These are phyloP conservation scores for Gossypium trilobum DNA, from an alignment of 441 rosid genomes.

Conservation along the genomic window DNA sequence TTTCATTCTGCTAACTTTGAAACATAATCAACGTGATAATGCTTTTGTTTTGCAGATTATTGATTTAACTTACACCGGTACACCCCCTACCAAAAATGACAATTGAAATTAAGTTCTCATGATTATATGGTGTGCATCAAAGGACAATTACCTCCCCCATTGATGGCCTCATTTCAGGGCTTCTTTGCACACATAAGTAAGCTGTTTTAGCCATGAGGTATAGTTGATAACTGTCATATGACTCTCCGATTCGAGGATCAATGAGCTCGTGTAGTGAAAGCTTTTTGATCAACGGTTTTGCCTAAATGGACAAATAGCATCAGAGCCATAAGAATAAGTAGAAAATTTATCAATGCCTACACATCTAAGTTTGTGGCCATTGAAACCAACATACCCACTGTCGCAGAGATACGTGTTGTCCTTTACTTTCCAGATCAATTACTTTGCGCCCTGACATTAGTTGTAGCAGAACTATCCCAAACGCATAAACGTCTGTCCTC, in stretches of 20 bases:
- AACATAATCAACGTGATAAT: background rate
- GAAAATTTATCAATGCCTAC: background rate
- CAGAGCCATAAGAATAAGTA: background rate
- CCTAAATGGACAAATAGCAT: conserved; percentile 26
- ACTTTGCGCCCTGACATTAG: conserved; percentile 46
- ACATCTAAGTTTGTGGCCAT: background rate
- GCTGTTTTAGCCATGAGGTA: conserved; percentile 46
- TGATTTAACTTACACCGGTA: background rate
- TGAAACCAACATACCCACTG: conserved; percentile 38
- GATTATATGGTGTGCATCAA: background rate
- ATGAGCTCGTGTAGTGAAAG: conserved; percentile 43
- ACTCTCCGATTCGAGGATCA: conserved; percentile 35
- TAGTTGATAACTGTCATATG: conserved; percentile 35
- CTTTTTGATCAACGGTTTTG: conserved; percentile 38
- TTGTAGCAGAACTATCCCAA: conserved; percentile 43
- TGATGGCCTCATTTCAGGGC: conserved; percentile 53
- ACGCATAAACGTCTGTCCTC: conserved; percentile 52
- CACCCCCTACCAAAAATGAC: background rate
- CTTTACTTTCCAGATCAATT: conserved; percentile 19
- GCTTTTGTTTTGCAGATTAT: background rate
- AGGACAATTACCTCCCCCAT: conserved; percentile 39
- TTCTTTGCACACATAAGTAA: conserved; percentile 32
- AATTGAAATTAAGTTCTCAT: background rate
- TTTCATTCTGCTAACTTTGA: background rate
- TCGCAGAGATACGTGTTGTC: conserved; percentile 32